phyloP scores from a whole-genome alignment of 257 asterid genomes.

The Jacaranda mimosifolia region DNA sequence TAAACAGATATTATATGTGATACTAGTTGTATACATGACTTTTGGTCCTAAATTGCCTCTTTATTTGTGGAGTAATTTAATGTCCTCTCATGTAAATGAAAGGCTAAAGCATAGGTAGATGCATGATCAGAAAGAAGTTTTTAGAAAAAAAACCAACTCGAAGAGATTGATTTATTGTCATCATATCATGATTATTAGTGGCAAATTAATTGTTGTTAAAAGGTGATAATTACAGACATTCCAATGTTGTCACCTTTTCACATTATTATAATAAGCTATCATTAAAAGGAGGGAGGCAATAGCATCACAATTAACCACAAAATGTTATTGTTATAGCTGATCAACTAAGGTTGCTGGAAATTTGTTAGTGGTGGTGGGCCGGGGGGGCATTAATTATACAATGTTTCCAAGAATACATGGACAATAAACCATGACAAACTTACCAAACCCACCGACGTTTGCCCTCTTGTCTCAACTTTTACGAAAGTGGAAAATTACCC shows the following conservation, averaged over 20 bases:
- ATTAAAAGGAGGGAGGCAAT: background rate
- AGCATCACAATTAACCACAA: background rate
- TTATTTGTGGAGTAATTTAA: background rate
- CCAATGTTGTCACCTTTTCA: background rate
- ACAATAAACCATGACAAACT: background rate
- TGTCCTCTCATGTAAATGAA: conserved; percentile 24
- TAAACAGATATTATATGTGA: too few species aligned
- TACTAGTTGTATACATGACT: background rate
- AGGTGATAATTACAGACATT: background rate
- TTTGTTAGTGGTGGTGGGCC: background rate
- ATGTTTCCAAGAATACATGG: too few species aligned
- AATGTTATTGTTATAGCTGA: background rate
- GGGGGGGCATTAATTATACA: background rate
- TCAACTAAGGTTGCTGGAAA: background rate
- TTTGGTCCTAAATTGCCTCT: background rate
- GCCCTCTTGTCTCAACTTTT: too few species aligned
- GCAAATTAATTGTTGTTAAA: background rate
- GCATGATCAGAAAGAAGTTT: background rate
- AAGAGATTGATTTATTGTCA: background rate
- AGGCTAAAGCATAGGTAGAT: background rate
- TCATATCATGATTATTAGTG: too few species aligned
- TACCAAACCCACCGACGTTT: background rate
- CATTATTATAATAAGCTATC: background rate
- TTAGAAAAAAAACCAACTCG: too few species aligned
- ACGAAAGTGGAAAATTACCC: too few species aligned